phyloP scores from a whole-genome alignment of 352 stramenopile species.

The Globisporangium sylvaticum region DNA sequence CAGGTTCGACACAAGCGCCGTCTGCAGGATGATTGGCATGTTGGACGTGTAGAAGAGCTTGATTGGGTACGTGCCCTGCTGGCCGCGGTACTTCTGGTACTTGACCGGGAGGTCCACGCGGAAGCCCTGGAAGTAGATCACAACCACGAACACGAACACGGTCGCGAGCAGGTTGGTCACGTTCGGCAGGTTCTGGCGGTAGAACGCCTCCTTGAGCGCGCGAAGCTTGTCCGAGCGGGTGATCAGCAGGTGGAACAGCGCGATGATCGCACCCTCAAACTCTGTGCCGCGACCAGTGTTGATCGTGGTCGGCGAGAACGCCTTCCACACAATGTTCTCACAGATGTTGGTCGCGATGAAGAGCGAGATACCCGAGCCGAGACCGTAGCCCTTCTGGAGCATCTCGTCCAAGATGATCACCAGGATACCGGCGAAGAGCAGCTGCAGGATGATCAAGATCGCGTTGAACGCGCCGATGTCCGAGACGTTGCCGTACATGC shows the following conservation, averaged over 20 bases:
- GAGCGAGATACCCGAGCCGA: constrained; percentile 98
- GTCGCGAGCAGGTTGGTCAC: constrained; percentile 98
- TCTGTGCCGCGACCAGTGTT: constrained; percentile 98
- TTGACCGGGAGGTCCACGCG: constrained; percentile 91
- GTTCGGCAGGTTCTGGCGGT: constrained; percentile 99
- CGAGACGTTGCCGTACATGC: constrained; percentile 98
- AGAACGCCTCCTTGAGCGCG: constrained; percentile 97
- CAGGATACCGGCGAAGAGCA: constrained; percentile 98
- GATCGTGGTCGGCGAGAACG: constrained; percentile 99
- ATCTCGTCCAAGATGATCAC: constrained; percentile 99
- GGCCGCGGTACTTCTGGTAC: constrained; percentile 98
- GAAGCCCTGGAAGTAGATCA: constrained; percentile 99
- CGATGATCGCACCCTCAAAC: constrained; percentile 99
- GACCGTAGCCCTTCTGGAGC: constrained; percentile 99
- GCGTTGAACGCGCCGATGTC: constrained; percentile 98
- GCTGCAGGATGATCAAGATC: constrained; percentile 98
- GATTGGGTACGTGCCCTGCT: constrained; percentile 99
- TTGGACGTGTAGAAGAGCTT: constrained; percentile 99
- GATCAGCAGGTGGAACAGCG: constrained; percentile 98
- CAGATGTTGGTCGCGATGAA: constrained; percentile 99
- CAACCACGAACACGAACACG: constrained; percentile 97
- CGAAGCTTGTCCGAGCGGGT: constrained; percentile 97
- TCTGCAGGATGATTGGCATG: constrained; percentile 99
- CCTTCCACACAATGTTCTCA: constrained; percentile 99
- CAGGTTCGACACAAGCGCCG: constrained; percentile 97